Evolutionary conservation across 306 rosid genomes (phyloP).

Genomic region (Cucurbita argyrosperma): DNA sequence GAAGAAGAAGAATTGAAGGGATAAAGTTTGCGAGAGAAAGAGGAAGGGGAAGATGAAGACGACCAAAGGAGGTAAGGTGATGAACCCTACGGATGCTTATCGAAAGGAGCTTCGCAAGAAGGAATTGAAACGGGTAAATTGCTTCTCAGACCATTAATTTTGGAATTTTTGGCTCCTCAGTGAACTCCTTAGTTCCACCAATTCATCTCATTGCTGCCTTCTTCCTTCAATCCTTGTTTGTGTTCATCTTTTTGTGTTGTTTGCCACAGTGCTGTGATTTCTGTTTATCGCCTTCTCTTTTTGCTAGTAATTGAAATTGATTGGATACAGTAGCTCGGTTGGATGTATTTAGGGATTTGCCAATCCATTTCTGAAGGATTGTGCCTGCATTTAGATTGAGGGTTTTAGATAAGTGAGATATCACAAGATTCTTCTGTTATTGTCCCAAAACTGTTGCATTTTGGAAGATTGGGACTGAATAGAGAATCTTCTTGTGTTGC

Average conservation of each 20-base stretch:
- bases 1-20: background rate
- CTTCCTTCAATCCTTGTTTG: background rate
- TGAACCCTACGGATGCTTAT: constrained; percentile 87
- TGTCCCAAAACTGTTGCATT: background rate
- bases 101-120: constrained; percentile 92
- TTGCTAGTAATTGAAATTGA: background rate
- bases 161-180: background rate
- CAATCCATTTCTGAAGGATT: background rate
- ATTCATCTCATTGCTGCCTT: background rate
- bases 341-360: background rate
- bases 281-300: background rate
- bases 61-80: constrained; percentile 88
- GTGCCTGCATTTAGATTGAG: background rate
- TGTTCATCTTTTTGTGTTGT: background rate
- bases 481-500: background rate
- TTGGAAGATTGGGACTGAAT: background rate
- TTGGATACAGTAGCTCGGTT: background rate
- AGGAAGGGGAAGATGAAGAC: constrained; percentile 51
- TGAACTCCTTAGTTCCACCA: background rate
- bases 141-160: background rate
- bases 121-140: constrained; percentile 76
- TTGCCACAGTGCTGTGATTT: background rate
- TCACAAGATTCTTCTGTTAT: background rate
- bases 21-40: constrained; percentile 1
- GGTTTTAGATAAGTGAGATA: background rate